Conservation (phyloP, 148 eudicot species). For the Mesembryanthemum crystallinum region DNA sequence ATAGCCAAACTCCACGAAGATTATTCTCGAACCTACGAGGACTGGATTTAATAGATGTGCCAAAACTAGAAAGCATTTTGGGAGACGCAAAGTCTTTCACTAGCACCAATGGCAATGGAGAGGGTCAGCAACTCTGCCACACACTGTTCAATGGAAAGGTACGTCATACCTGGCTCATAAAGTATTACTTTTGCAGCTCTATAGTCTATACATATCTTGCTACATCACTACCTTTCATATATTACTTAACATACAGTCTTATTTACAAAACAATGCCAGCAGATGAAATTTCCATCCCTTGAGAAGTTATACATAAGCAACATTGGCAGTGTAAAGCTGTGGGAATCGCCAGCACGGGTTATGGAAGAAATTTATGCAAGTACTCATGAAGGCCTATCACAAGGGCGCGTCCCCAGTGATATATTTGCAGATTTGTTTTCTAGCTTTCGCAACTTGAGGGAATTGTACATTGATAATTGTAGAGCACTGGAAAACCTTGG, state of each 20-base stretch:
- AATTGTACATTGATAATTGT: no score
- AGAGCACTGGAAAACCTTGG: background rate
- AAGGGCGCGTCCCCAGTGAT: background rate
- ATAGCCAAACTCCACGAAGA: background rate
- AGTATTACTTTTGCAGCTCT: no score
- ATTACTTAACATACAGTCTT: no score
- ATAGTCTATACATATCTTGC: no score
- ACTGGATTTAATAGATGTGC: no score
- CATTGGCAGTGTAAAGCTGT: background rate
- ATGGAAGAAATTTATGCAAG: no score
- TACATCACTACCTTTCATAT: no score
- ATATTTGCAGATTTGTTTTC: background rate
- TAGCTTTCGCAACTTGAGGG: no score
- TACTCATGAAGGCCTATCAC: background rate
- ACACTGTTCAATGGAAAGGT: constrained; percentile 6
- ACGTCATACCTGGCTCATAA: no score
- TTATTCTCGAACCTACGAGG: background rate
- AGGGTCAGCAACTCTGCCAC: background rate
- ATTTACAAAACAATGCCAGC: no score
- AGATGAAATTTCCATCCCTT: constrained; percentile 1
- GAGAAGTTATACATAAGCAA: background rate
- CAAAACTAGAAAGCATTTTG: background rate
- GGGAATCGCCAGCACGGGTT: background rate
- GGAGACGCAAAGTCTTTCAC: background rate
- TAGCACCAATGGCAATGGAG: background rate